Percentiles rank a stretch among this genome's conserved stretches.
phyloP scores from a whole-genome alignment of 352 stramenopile species.

The Pythium chondricola region DNA sequence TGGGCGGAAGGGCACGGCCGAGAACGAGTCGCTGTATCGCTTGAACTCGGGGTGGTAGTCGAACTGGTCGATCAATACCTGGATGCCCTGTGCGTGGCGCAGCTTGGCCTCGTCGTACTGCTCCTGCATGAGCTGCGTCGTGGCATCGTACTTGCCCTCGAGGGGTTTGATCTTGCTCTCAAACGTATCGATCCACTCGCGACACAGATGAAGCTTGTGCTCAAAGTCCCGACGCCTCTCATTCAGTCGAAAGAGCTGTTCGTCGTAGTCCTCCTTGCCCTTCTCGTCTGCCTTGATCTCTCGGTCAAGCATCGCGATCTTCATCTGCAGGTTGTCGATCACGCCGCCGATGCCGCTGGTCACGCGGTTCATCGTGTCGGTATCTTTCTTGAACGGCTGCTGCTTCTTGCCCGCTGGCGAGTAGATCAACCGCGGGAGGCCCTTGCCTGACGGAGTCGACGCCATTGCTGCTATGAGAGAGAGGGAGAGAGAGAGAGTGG shows the following conservation, averaged over 20 bases:
- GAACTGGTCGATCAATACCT: constrained; percentile 84
- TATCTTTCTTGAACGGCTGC: constrained; percentile 45
- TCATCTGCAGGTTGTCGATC: constrained; percentile 50
- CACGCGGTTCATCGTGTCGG: constrained; percentile 61
- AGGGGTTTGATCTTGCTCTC: constrained; percentile 68
- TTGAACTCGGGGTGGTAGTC: constrained; percentile 89
- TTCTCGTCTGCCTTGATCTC: constrained; percentile 76
- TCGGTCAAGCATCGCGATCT: constrained; percentile 50
- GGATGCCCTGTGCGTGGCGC: constrained; percentile 75
- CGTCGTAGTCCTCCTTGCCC: constrained; percentile 72
- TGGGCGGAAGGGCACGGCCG: constrained; percentile 67
- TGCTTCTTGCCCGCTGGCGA: constrained; percentile 33
- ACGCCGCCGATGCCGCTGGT: constrained; percentile 64
- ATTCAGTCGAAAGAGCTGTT: constrained; percentile 59
- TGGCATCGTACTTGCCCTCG: constrained; percentile 61
- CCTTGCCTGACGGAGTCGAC: constrained; percentile 8
- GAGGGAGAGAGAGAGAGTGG: neutral
- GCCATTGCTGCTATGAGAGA: constrained; percentile 1
- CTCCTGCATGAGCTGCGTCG: constrained; percentile 66
- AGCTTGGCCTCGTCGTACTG: constrained; percentile 86
- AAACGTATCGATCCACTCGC: constrained; percentile 61
- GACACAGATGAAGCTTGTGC: constrained; percentile 40
- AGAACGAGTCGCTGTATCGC: constrained; percentile 83
- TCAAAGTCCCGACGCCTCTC: constrained; percentile 49
- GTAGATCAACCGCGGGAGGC: constrained; percentile 48